phyloP scores from a whole-genome alignment of 371 early-diverging fungal species.

The Lichtheimia ramosa region DNA sequence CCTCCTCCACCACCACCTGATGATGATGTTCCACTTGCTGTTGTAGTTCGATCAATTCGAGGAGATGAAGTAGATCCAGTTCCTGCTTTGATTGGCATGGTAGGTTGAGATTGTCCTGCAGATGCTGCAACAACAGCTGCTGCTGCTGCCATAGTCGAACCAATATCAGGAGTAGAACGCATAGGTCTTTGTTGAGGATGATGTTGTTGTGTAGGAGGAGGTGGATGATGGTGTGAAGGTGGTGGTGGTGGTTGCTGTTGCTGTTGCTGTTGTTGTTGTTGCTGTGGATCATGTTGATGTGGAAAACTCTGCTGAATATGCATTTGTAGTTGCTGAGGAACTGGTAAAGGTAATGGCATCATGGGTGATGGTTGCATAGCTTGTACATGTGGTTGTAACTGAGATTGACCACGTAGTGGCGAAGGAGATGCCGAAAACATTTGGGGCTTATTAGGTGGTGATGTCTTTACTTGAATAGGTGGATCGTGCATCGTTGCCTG shows the following conservation, averaged over 20 bases:
- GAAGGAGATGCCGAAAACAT: constrained; percentile 17
- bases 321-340: constrained; percentile 14
- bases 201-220: not conserved
- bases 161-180: constrained; percentile 2
- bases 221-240: constrained; percentile 5
- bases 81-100: not conserved
- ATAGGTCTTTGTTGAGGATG: not conserved
- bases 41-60: not conserved
- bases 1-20: not conserved
- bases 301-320: constrained; percentile 22
- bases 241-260: constrained; percentile 1
- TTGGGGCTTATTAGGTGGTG: constrained; percentile 19
- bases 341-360: constrained; percentile 15
- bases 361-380: constrained; percentile 19
- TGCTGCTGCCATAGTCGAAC: constrained; percentile 11
- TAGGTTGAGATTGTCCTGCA: not conserved
- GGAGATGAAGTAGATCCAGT: not conserved
- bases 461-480: constrained; percentile 11
- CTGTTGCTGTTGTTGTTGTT: constrained; percentile 10
- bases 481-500: constrained; percentile 3
- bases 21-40: constrained; percentile 1
- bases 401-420: constrained; percentile 28
- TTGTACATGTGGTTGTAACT: constrained; percentile 33
- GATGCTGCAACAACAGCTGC: constrained; percentile 22
- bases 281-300: constrained; percentile 18